A percentile compares a stretch with the other conserved stretches of the same genome.
These are phyloP conservation scores for Phyllosticta paracitricarpa DNA, from an alignment of 2,329 filamentous ascomycete species.

Conservation along the genomic window DNA sequence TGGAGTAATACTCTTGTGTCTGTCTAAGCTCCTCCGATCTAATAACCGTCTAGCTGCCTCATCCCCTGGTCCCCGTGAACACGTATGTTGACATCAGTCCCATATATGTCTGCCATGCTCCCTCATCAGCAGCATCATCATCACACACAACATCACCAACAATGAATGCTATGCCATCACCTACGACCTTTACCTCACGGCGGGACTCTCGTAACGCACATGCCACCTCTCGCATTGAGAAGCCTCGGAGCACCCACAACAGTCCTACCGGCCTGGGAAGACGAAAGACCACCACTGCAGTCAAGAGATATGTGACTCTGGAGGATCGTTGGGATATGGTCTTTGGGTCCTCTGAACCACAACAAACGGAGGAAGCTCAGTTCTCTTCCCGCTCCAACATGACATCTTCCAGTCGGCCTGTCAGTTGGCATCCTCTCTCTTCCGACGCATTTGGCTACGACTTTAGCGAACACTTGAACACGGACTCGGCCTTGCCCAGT, in stretches of 20 bases:
- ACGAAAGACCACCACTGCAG: conserved; percentile 26
- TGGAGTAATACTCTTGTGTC: conserved; percentile 10
- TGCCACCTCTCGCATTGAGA: conserved; percentile 25
- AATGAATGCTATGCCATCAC: conserved; percentile 20
- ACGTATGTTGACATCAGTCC: conserved; percentile 8
- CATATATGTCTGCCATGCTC: conserved; percentile 6
- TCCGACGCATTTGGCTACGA: conserved; percentile 28
- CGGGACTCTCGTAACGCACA: conserved; percentile 24
- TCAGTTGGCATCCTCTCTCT: conserved; percentile 68
- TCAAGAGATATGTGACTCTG: conserved; percentile 29
- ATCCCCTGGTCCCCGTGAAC: conserved; percentile 8
- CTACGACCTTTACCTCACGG: conserved; percentile 11
- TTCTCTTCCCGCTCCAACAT: background rate
- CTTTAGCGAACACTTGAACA: conserved; percentile 5
- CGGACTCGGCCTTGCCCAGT: conserved; percentile 3
- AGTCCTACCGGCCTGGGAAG: conserved; percentile 27
- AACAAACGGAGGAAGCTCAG: conserved; percentile 1
- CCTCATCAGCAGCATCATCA: conserved; percentile 6
- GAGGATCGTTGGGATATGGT: conserved; percentile 33
- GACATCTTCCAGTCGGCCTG: conserved; percentile 38
- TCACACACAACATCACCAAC: conserved; percentile 10
- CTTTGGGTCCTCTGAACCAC: conserved; percentile 21
- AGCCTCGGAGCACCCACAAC: conserved; percentile 30
- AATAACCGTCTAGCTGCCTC: conserved; percentile 10
- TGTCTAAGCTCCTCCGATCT: conserved; percentile 9